phyloP scores from a whole-genome alignment of 2,329 filamentous ascomycete genomes.

The Nothophoma quercina region DNA sequence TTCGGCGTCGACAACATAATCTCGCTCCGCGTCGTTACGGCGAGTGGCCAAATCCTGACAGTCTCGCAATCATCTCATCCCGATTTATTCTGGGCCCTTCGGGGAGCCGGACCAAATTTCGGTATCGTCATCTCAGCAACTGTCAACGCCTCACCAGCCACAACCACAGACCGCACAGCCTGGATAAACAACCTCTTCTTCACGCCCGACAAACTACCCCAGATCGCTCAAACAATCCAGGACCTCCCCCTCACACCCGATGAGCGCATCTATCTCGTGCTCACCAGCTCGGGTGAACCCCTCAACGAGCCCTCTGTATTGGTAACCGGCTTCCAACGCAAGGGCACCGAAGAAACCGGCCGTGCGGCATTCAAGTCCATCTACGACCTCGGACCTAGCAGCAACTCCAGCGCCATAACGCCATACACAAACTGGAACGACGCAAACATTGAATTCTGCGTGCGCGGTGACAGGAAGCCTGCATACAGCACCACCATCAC shows the following conservation, averaged over 20 bases:
- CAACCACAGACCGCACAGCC: conserved; percentile 30
- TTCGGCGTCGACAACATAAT: conserved; percentile 61
- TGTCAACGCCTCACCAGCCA: conserved; percentile 47
- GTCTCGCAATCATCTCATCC: conserved; percentile 32
- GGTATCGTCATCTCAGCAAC: conserved; percentile 48
- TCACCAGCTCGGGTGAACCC: conserved; percentile 35
- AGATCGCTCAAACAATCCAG: conserved; percentile 49
- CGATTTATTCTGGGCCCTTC: conserved; percentile 50
- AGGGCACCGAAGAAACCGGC: conserved; percentile 44
- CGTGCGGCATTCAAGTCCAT: conserved; percentile 47
- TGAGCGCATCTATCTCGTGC: conserved; percentile 48
- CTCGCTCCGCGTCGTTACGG: conserved; percentile 34
- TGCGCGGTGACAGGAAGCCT: conserved; percentile 50
- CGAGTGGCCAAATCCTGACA: conserved; percentile 40
- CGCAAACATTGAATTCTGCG: conserved; percentile 49
- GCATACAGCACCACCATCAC: conserved; percentile 47
- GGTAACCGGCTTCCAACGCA: conserved; percentile 44
- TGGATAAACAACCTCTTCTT: conserved; percentile 37
- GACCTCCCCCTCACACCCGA: conserved; percentile 46
- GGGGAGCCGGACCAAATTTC: conserved; percentile 48
- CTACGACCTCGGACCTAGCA: conserved; percentile 41
- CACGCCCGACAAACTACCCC: conserved; percentile 36
- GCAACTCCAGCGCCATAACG: conserved; percentile 31
- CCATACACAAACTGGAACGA: conserved; percentile 53
- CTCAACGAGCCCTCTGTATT: conserved; percentile 31